phyloP scores from a whole-genome alignment of 352 stramenopile genomes.

The Globisporangium solare region DNA sequence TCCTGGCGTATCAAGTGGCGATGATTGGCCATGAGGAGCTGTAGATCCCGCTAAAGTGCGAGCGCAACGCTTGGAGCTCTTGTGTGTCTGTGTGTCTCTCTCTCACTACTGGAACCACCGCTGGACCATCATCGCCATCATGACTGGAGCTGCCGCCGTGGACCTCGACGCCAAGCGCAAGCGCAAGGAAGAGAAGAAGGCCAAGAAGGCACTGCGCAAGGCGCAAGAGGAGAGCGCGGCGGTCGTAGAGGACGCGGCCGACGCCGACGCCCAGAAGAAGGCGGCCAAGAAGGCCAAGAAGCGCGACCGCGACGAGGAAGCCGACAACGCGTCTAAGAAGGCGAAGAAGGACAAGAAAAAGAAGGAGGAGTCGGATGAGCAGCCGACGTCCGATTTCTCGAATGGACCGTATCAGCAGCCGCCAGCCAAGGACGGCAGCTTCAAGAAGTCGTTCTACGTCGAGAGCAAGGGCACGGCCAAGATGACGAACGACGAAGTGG shows the following conservation, averaged over 20 bases:
- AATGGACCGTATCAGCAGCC: constrained; percentile 73
- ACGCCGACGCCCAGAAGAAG: constrained; percentile 22
- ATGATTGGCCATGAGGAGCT: constrained; percentile 10
- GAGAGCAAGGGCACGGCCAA: constrained; percentile 62
- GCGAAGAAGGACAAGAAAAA: constrained; percentile 51
- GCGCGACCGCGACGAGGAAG: constrained; percentile 21
- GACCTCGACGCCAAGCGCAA: constrained; percentile 25
- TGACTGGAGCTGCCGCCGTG: constrained; percentile 18
- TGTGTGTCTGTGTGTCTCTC: not conserved
- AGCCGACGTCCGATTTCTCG: constrained; percentile 49
- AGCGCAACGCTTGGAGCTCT: constrained; percentile 16
- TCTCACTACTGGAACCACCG: constrained; percentile 3
- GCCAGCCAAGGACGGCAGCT: constrained; percentile 54
- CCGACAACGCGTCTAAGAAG: constrained; percentile 35
- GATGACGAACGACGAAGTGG: constrained; percentile 74
- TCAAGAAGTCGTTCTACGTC: constrained; percentile 85
- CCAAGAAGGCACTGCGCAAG: constrained; percentile 38
- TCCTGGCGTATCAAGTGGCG: not conserved
- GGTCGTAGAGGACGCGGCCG: constrained; percentile 16
- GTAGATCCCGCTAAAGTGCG: constrained; percentile 10
- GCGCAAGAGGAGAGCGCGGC: constrained; percentile 31
- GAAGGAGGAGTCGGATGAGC: constrained; percentile 13
- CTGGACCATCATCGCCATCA: not conserved
- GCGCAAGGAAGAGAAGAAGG: constrained; percentile 31
- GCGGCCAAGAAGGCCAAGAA: constrained; percentile 36